These are phyloP conservation scores for Schizopora paradoxa DNA, from an alignment of 1,284 basidiomycete species.

Conservation along the genomic window DNA sequence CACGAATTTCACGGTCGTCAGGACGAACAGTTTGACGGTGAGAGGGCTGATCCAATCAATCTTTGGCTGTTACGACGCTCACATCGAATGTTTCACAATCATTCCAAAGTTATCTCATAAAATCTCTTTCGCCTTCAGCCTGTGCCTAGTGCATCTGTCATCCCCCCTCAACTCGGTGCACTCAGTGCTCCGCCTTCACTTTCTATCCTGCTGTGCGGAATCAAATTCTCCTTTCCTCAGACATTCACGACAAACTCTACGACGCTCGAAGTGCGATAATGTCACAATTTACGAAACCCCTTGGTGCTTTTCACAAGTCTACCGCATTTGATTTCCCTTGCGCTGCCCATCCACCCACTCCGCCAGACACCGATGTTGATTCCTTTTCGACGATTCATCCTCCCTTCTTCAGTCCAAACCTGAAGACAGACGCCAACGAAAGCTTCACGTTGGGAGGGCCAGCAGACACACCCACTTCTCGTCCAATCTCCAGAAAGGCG, in stretches of 20 bases:
- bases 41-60: conserved; percentile 9
- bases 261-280: conserved; percentile 29
- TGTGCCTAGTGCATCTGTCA: no score
- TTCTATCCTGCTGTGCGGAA: no score
- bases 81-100: no score
- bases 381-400: conserved; percentile 21
- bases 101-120: no score
- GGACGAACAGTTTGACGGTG: conserved; percentile 1
- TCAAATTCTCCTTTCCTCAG: no score
- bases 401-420: conserved; percentile 22
- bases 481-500: conserved; percentile 28
- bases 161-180: no score
- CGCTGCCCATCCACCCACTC: conserved; percentile 39
- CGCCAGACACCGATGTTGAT: conserved; percentile 51
- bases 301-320: conserved; percentile 44
- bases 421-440: no score
- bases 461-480: conserved; percentile 16
- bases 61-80: conserved; percentile 12
- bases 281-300: conserved; percentile 43
- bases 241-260: no score
- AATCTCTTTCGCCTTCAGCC: no score
- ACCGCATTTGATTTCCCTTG: conserved; percentile 45
- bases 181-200: no score
- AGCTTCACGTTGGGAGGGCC: no score
- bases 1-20: conserved; percentile 1